Evolutionary conservation across 2,329 filamentous ascomycete genomes (phyloP).

Genomic region (Colletotrichum acutatum): DNA sequence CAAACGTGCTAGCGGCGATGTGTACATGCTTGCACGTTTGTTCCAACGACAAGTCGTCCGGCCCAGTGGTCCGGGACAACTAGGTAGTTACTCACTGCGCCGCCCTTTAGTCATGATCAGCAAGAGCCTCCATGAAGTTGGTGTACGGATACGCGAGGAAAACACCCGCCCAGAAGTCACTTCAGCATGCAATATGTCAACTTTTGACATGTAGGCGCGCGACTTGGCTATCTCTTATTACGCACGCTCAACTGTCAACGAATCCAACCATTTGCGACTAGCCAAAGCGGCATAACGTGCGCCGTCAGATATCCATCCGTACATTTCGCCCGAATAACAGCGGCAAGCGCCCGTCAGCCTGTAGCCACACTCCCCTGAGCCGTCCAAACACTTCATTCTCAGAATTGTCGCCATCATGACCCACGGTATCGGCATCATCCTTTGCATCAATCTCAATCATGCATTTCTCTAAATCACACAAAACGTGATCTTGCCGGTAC

Average conservation of each 20-base stretch:
- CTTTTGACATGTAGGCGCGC: not conserved
- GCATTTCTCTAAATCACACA: not conserved
- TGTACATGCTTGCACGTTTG: constrained; percentile 16
- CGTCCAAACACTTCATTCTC: not conserved
- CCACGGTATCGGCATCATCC: constrained; percentile 6
- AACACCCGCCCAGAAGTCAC: not conserved
- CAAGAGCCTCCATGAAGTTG: not conserved
- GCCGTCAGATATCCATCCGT: not conserved
- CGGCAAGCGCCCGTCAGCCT: not conserved
- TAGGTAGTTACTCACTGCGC: not conserved
- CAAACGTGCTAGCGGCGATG: constrained; percentile 9
- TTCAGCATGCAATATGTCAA: not conserved
- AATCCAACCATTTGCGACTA: constrained; percentile 12
- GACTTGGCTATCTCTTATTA: not conserved
- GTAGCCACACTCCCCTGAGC: not conserved
- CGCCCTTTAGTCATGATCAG: not conserved
- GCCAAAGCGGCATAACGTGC: constrained; percentile 5
- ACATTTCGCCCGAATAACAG: not conserved
- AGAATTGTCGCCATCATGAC: not conserved
- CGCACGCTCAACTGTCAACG: not conserved
- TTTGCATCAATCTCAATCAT: not conserved
- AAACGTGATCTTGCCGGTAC: not conserved
- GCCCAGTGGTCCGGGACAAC: not conserved
- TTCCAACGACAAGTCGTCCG: constrained; percentile 26
- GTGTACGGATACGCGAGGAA: not conserved